These are phyloP conservation scores for Kalanchoe fedtschenkoi DNA, from an alignment of 164 flowering plant genomes.

Conservation along the genomic window DNA sequence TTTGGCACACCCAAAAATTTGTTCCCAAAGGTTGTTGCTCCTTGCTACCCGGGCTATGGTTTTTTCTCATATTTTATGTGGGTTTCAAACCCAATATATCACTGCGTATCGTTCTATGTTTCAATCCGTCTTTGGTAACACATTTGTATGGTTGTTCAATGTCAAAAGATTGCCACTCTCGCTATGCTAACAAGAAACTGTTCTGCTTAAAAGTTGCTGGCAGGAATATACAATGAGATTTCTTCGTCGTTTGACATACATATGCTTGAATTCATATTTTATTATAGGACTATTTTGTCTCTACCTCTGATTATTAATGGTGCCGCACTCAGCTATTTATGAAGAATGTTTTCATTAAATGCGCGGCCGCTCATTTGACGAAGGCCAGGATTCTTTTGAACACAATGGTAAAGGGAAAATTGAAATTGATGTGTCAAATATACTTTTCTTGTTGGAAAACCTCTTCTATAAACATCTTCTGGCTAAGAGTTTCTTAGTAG, in stretches of 20 bases:
- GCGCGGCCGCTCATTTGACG: slow-evolving; percentile 89
- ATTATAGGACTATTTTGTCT: slow-evolving; percentile 83
- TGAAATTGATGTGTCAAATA: background rate
- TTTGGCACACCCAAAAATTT: background rate
- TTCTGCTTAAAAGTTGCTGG: background rate
- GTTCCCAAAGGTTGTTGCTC: no score
- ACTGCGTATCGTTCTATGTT: no score
- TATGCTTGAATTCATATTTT: background rate
- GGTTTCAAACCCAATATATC: no score
- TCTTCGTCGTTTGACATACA: background rate
- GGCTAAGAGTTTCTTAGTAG: no score
- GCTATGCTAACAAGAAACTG: background rate
- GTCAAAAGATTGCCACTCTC: background rate
- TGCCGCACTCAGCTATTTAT: slow-evolving; percentile 94
- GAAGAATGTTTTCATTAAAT: slow-evolving; percentile 87
- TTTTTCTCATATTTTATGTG: no score
- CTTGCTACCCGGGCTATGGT: no score
- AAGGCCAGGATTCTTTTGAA: slow-evolving; percentile 90
- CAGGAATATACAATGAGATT: background rate
- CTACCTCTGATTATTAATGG: slow-evolving; percentile 93
- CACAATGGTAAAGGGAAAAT: slow-evolving; percentile 54
- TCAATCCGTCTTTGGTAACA: no score
- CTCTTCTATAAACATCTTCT: no score
- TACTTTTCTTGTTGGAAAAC: background rate
- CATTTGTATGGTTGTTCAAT: no score